These are phyloP conservation scores for Solanum paucissectum DNA, from an alignment of 257 asterid genomes.

Conservation along the genomic window DNA sequence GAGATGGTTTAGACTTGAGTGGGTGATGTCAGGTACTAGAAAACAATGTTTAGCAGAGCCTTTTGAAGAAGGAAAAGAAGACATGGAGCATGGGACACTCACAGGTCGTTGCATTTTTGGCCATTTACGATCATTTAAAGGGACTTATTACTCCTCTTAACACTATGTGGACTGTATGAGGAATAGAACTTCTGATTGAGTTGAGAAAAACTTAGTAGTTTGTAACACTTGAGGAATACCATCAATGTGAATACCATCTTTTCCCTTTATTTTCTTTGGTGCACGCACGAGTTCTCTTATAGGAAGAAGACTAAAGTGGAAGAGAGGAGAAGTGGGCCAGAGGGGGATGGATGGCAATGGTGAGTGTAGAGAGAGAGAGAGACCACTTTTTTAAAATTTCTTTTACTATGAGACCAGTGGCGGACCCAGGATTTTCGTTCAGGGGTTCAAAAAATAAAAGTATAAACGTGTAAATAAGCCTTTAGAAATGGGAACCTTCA, in stretches of 20 bases:
- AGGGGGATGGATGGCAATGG: background rate
- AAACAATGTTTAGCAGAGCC: background rate
- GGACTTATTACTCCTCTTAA: background rate
- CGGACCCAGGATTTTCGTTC: too few relatives aligned
- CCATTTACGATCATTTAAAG: background rate
- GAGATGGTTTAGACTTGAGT: background rate
- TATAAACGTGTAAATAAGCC: too few relatives aligned
- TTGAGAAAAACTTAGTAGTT: background rate
- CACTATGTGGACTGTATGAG: background rate
- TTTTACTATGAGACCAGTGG: background rate
- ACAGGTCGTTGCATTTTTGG: background rate
- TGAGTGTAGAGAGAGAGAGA: background rate
- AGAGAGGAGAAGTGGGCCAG: background rate
- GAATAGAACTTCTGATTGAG: background rate
- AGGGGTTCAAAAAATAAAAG: too few relatives aligned
- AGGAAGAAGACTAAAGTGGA: background rate
- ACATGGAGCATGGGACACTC: background rate
- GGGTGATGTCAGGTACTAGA: background rate
- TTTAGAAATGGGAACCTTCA: too few relatives aligned
- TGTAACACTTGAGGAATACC: background rate
- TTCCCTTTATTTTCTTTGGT: background rate
- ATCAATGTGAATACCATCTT: background rate
- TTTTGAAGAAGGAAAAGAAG: background rate
- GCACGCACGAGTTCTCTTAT: background rate
- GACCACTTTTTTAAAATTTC: background rate